A percentile compares a stretch with the other conserved stretches of the same genome.
phyloP scores from a whole-genome alignment of 106 monocot genomes.

The Dioscorea alata region DNA sequence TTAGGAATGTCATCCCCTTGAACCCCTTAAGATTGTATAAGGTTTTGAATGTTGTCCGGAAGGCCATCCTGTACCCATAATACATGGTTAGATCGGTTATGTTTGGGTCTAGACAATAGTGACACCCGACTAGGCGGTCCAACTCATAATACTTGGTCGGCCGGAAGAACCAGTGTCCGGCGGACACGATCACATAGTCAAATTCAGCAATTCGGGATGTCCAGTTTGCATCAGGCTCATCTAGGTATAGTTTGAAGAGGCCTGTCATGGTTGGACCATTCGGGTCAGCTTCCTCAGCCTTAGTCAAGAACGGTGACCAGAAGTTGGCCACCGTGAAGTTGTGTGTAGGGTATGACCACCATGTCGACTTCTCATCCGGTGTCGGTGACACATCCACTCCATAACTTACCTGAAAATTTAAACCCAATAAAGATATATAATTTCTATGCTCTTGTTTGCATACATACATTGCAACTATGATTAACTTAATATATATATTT shows the following conservation, averaged over 20 bases:
- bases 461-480: no score
- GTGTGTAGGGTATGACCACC: constrained; percentile 9
- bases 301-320: constrained; percentile 26
- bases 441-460: no score
- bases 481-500: no score
- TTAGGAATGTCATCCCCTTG: constrained; percentile 12
- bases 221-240: no score
- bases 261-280: not conserved
- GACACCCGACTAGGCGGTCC: constrained; percentile 5
- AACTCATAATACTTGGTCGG: constrained; percentile 11
- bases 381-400: constrained; percentile 12
- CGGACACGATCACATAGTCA: constrained; percentile 22
- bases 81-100: not conserved
- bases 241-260: constrained; percentile 4
- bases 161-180: constrained; percentile 25
- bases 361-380: constrained; percentile 12
- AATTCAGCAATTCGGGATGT: constrained; percentile 3
- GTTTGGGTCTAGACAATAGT: constrained; percentile 5
- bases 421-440: no score
- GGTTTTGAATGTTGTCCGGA: constrained; percentile 13
- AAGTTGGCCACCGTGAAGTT: constrained; percentile 26
- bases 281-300: constrained; percentile 11
- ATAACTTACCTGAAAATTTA: constrained; percentile 8
- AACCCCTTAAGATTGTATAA: not conserved
- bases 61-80: constrained; percentile 15